phyloP scores from a whole-genome alignment of 805 yeast genomes.

The Saturnispora gosingensis region DNA sequence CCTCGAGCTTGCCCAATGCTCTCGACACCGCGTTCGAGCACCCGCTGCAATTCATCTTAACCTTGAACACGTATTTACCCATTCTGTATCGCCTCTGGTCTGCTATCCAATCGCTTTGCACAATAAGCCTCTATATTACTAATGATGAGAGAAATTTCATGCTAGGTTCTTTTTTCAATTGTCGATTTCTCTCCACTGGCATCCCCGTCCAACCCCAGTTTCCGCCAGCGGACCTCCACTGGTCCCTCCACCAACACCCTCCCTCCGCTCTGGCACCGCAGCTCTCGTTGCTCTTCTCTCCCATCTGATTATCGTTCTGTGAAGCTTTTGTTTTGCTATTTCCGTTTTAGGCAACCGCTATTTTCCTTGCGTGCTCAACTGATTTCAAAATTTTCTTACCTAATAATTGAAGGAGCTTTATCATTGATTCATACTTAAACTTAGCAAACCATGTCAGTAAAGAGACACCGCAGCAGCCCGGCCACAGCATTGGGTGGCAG shows the following conservation, averaged over 20 bases:
- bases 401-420: not conserved
- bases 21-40: slow-evolving; percentile 83
- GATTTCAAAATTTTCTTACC: not conserved
- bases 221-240: not conserved
- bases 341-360: not conserved
- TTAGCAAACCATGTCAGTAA: not conserved
- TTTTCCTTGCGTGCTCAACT: not conserved
- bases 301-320: not conserved
- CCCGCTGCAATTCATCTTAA: slow-evolving; percentile 78
- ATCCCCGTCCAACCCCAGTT: not conserved
- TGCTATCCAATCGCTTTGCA: not conserved
- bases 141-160: not conserved
- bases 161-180: not conserved
- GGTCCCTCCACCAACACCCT: too few relatives aligned
- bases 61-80: slow-evolving; percentile 70
- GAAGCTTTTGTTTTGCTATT: not conserved
- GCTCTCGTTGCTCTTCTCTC: too few relatives aligned
- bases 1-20: slow-evolving; percentile 61
- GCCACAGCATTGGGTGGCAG: not conserved
- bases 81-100: not conserved
- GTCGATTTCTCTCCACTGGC: not conserved
- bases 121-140: not conserved
- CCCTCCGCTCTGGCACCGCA: too few relatives aligned
- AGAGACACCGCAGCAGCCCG: not conserved
- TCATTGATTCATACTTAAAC: not conserved